These are phyloP conservation scores for Novymonas esmeraldas DNA, from an alignment of 208 protist genomes.

Conservation along the genomic window DNA sequence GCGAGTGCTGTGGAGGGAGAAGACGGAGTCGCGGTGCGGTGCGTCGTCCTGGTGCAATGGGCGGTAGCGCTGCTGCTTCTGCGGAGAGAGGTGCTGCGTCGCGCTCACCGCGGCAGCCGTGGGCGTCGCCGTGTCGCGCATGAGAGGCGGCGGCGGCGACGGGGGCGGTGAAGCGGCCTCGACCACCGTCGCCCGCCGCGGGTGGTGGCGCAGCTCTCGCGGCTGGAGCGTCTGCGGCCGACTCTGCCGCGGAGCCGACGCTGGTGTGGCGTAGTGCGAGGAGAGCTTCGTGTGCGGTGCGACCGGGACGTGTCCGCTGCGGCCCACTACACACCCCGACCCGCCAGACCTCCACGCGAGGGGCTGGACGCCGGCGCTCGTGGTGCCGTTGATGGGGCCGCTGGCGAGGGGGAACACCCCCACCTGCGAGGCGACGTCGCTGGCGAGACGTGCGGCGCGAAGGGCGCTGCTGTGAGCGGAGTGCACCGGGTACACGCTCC, in stretches of 20 bases:
- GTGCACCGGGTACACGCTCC: slow-evolving; percentile 18
- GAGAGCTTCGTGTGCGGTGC: slow-evolving; percentile 23
- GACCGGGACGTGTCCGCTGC: slow-evolving; percentile 29
- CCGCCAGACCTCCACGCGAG: slow-evolving; percentile 74
- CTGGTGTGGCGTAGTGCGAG: slow-evolving; percentile 22
- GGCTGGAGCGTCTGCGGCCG: background rate
- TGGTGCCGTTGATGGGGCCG: slow-evolving; percentile 26
- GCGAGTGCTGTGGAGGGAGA: slow-evolving; percentile 4
- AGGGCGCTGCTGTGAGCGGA: background rate
- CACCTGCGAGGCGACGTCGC: background rate
- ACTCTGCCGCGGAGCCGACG: background rate
- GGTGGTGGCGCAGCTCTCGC: background rate
- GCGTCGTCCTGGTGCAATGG: background rate
- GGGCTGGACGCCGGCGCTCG: slow-evolving; percentile 33
- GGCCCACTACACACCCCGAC: slow-evolving; percentile 45
- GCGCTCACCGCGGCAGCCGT: background rate
- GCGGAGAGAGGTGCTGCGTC: background rate
- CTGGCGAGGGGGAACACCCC: slow-evolving; percentile 8
- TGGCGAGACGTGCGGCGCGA: background rate
- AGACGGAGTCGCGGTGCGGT: slow-evolving; percentile 1
- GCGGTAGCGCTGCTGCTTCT: slow-evolving; percentile 3
- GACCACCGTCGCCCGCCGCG: background rate
- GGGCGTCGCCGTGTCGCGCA: background rate
- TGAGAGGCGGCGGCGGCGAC: background rate
- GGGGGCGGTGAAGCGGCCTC: background rate